Percentiles rank a stretch among this genome's conserved stretches.
Conservation (phyloP, 202 grass and related monocot genomes). For the Hordeum pubiflorum region DNA sequence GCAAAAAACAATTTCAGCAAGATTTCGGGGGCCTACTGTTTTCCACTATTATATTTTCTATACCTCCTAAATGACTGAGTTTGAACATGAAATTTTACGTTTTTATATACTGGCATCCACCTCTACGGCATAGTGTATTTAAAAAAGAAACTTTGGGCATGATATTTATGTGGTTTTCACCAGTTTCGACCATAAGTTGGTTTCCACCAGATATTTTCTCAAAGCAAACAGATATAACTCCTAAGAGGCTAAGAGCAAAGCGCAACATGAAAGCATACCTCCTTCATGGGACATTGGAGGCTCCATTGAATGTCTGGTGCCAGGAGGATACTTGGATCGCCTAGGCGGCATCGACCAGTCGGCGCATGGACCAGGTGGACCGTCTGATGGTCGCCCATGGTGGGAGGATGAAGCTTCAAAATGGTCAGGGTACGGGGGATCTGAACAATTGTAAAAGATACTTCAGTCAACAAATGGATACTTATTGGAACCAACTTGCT, state of each 20-base stretch:
- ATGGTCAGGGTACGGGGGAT: conserved; percentile 38
- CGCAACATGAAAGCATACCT: conserved; percentile 34
- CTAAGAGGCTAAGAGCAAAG: not conserved
- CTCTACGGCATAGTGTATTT: not conserved
- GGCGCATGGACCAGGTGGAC: conserved; percentile 46
- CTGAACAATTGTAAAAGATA: conserved; percentile 31
- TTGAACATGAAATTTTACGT: not conserved
- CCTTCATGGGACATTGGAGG: conserved; percentile 43
- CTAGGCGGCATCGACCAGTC: conserved; percentile 63
- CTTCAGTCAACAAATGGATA: not conserved
- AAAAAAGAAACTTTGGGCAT: not conserved
- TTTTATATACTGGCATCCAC: not conserved
- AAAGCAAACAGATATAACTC: not conserved
- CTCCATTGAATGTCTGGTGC: conserved; percentile 42
- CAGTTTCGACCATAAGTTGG: too few species aligned
- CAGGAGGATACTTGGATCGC: conserved; percentile 47
- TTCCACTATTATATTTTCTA: not conserved
- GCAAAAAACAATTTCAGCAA: not conserved
- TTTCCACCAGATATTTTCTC: too few species aligned
- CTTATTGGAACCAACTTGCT: not conserved
- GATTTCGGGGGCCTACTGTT: not conserved
- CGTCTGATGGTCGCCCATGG: conserved; percentile 47
- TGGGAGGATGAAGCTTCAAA: conserved; percentile 44
- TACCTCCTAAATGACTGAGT: not conserved
- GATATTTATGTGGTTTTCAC: not conserved